Conservation (phyloP, 2,329 filamentous ascomycete species). For the Claviceps citrina region DNA sequence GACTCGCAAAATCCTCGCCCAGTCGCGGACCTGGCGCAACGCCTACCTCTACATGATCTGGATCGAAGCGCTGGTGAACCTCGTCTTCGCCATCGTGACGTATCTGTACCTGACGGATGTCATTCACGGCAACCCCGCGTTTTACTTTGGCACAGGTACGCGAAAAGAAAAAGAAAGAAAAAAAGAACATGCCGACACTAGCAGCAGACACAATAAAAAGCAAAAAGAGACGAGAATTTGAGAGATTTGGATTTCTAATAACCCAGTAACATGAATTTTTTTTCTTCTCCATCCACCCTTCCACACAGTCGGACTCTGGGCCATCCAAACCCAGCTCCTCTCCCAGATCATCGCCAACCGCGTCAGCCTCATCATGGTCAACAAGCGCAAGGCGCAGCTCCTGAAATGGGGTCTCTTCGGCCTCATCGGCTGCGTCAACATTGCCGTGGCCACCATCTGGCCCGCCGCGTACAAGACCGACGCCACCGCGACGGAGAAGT, state of each 20-base stretch:
- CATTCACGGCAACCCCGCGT: conserved; percentile 6
- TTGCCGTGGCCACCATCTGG: conserved; percentile 26
- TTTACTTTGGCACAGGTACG: conserved; percentile 7
- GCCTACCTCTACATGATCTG: conserved; percentile 16
- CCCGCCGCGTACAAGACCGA: conserved; percentile 18
- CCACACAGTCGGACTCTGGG: conserved; percentile 7
- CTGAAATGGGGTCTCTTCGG: conserved; percentile 22
- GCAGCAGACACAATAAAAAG: no score
- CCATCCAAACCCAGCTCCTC: conserved; percentile 22
- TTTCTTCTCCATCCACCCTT: no score
- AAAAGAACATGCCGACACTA: no score
- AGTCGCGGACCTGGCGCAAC: conserved; percentile 9
- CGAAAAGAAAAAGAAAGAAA: neutral
- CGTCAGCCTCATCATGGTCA: conserved; percentile 25
- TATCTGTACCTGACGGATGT: conserved; percentile 12
- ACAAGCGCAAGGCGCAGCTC: conserved; percentile 17
- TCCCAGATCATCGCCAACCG: conserved; percentile 31
- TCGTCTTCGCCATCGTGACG: conserved; percentile 13
- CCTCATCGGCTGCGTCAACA: conserved; percentile 22
- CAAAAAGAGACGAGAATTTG: neutral
- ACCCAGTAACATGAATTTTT: no score
- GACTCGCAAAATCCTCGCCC: conserved; percentile 9
- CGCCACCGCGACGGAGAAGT: conserved; percentile 4
- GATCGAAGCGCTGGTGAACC: conserved; percentile 12
- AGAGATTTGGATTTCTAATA: no score